Evolutionary conservation across 805 yeast species (phyloP), one percentile per base, ranked within the genome.

Genomic region (Starmera quercuum): DNA sequence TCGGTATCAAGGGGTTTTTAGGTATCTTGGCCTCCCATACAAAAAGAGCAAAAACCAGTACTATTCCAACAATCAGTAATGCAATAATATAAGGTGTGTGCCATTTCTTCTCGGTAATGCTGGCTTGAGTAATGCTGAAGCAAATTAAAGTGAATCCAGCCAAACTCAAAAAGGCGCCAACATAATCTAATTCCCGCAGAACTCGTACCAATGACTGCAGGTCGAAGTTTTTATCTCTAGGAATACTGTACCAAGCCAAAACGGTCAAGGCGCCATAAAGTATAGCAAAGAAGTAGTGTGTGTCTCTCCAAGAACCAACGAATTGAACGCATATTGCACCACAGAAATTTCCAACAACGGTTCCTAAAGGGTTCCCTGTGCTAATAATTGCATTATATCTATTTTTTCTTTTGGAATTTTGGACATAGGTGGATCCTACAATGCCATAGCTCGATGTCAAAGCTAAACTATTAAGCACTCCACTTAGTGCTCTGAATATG

Each of bases 391-490:
- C 64, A 63, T 66, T 51, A 13, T 50, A 70, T 41, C 59, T 41
- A 42, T 67, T 67, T 39, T 66, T 66, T 24, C 73, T 39, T 25
- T 42, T 41, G 0, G 68, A 58, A 20, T 64, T 62, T 21, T 45
- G 46, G 7, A 25, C 27, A 37, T 68, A 69, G 5, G 53, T 50
- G 5, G 69, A 49, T 1, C 73, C 69, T 1, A 68, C 40, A 28
- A 67, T 54, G 2, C 73, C 75, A 6, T 69, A 71, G 22, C 68
- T 61, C 5, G 73, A 64, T 5, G 75, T 73, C 2, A 68, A 63
- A 3, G 63, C 59, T 29, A 70, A 64, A 2, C 71, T 64, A 13
- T 63, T 58, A 24, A 54, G 48, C 3, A 64, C 58, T 12, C 75
- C 75, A 40, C 62, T 68, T 11, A 68, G 40, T 6, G 63, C 73